Evolutionary conservation across 768 basidiomycete genomes (phyloP), one percentile per base, ranked within the genome.

Genomic region (Termitomyces sp.): DNA sequence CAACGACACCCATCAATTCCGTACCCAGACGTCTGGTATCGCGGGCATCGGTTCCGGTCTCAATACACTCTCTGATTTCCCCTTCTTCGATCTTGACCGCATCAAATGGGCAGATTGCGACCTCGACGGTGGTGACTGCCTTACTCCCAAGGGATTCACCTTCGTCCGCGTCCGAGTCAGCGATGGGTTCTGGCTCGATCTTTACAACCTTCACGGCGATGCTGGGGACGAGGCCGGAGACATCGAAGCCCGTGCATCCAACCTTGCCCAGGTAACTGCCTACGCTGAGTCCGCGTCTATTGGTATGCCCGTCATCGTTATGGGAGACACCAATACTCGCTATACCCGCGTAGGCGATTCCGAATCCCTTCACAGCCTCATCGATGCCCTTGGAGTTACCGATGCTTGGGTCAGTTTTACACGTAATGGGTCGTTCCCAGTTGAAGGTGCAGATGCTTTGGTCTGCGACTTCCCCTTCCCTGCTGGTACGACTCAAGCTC

Each of bases 141-240:
- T 75, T 16, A 73, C 72, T 11, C 72, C 72, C 0, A 73, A 73
- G 54, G 72, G 73, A 9, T 75, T 75, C 65, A 73, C 69, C 0
- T 72, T 70, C 60, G 65, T 67, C 62, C 70, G 72, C 43, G 40
- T 70, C 2, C 61, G 64, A 39, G 60, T 68, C 36, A 59, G 65
- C 10, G 70, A 70, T 18, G 72, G 72, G 7, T 53, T 65, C 20
- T 73, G 66, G 63, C 41, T 73, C 6, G 72, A 73, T 50, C 59
- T 71, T 12, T 73, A 73, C 60, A 73, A 75, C 59, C 65, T 75
- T 11, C 73, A 75, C 49, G 64, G 69, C 2, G 72, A 75, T 50
- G 72, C 73, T 18, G 73, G 71, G 0, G 64, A 63, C 7, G 66
- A 73, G 5, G 29, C 59, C 9, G 73, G 62, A 0, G 73, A 75